A percentile compares a stretch with the other conserved stretches of the same genome.
These are phyloP conservation scores for Panaeolus papilionaceus DNA, from an alignment of 768 basidiomycete genomes.

Conservation along the genomic window DNA sequence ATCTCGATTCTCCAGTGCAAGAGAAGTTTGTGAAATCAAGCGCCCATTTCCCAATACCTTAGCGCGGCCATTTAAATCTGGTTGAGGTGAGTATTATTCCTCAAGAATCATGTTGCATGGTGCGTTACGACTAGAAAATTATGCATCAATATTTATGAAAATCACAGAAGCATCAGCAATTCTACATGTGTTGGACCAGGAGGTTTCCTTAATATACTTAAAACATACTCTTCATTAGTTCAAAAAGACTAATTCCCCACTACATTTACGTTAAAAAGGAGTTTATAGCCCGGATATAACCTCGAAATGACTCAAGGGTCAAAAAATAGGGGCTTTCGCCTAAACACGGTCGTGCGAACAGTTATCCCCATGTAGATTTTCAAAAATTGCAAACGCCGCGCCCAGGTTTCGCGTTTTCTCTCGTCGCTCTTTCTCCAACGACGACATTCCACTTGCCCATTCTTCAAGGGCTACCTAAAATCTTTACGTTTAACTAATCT, in stretches of 20 bases:
- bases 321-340: background rate
- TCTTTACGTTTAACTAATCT: background rate
- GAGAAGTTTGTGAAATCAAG: background rate
- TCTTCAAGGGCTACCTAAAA: background rate
- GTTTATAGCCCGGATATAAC: background rate
- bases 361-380: background rate
- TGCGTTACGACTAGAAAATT: too few species aligned
- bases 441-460: background rate
- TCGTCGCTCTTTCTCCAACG: constrained; percentile 10
- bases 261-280: too few species aligned
- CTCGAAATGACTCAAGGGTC: background rate
- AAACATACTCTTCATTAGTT: too few species aligned
- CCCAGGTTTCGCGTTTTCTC: constrained; percentile 1
- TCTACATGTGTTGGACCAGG: too few species aligned
- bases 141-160: too few species aligned
- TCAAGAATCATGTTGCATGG: too few species aligned
- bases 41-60: background rate
- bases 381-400: background rate
- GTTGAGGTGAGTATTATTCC: background rate
- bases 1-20: background rate
- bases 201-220: too few species aligned
- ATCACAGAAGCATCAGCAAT: too few species aligned
- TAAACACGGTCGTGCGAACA: constrained; percentile 6
- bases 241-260: too few species aligned
- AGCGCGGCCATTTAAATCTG: background rate